Evolutionary conservation across 108 stramenopile genomes (phyloP).

Genomic region (Parietichytrium sp.): DNA sequence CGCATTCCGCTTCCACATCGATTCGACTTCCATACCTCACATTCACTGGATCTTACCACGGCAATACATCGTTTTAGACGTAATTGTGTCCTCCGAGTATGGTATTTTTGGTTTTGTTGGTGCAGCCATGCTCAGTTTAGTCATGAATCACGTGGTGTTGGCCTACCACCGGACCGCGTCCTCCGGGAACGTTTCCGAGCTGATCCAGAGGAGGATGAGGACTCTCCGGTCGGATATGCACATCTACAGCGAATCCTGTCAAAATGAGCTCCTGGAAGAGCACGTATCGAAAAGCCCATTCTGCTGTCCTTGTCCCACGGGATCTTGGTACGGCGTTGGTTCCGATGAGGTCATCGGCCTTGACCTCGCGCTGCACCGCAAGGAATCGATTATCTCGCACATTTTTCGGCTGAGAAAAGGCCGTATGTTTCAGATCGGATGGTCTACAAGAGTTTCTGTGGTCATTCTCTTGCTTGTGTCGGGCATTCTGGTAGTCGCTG

Average conservation of each 20-base stretch:
- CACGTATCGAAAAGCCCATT: not conserved
- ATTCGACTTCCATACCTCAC: constrained; percentile 55
- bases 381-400: too few relatives aligned
- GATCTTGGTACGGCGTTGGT: constrained; percentile 3
- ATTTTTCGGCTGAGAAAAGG: too few relatives aligned
- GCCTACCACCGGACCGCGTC: constrained; percentile 68
- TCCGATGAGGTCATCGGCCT: not conserved
- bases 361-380: too few relatives aligned
- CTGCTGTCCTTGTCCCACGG: not conserved
- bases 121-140: constrained; percentile 75
- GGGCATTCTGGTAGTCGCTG: constrained; percentile 41
- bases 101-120: constrained; percentile 83
- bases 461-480: constrained; percentile 1
- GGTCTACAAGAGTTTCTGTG: constrained; percentile 49
- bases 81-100: constrained; percentile 22
- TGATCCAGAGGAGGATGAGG: not conserved
- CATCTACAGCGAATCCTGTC: not conserved
- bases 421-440: constrained; percentile 54
- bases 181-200: constrained; percentile 7
- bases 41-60: constrained; percentile 71
- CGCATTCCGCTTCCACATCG: constrained; percentile 80
- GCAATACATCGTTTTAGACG: constrained; percentile 37
- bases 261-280: not conserved
- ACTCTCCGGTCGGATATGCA: not conserved
- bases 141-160: constrained; percentile 73